These are phyloP conservation scores for Xylaria venustula DNA, from an alignment of 495 filamentous ascomycete species.

Conservation along the genomic window DNA sequence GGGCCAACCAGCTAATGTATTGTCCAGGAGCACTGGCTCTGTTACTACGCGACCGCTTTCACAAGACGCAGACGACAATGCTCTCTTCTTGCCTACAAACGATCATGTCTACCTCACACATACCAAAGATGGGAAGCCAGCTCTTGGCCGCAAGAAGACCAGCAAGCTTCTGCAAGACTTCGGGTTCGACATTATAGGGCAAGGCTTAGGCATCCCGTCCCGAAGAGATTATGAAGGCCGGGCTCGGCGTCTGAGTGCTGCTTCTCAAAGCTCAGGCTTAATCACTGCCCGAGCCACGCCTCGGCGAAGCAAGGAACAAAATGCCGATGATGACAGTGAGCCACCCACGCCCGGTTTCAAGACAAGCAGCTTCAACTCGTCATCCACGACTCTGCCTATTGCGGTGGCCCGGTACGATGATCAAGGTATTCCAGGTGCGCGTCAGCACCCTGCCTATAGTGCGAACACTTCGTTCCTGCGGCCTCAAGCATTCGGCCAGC, in stretches of 20 bases:
- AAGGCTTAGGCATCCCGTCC: conserved; percentile 18
- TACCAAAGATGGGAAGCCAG: conserved; percentile 19
- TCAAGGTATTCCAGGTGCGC: not conserved
- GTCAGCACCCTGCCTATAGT: not conserved
- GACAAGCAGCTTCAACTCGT: not conserved
- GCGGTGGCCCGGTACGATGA: not conserved
- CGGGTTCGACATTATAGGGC: conserved; percentile 18
- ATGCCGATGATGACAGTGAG: not conserved
- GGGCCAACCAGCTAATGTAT: conserved; percentile 11
- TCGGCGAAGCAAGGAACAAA: not conserved
- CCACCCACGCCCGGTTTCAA: not conserved
- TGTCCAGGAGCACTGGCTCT: conserved; percentile 14
- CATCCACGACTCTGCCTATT: not conserved
- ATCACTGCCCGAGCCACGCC: conserved; percentile 6
- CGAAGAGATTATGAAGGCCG: conserved; percentile 16
- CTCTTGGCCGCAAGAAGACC: conserved; percentile 22
- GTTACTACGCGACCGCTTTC: not conserved
- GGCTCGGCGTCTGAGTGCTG: not conserved
- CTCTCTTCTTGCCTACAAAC: conserved; percentile 12
- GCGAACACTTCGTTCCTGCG: not conserved
- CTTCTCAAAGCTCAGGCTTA: conserved; percentile 16
- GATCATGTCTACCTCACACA: conserved; percentile 20
- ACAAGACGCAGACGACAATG: not conserved
- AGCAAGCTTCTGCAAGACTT: conserved; percentile 13
- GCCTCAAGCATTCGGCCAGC: not conserved